A percentile compares a stretch with the other conserved stretches of the same genome.
phyloP scores from a whole-genome alignment of 768 basidiomycete species.

The Russula compacta region DNA sequence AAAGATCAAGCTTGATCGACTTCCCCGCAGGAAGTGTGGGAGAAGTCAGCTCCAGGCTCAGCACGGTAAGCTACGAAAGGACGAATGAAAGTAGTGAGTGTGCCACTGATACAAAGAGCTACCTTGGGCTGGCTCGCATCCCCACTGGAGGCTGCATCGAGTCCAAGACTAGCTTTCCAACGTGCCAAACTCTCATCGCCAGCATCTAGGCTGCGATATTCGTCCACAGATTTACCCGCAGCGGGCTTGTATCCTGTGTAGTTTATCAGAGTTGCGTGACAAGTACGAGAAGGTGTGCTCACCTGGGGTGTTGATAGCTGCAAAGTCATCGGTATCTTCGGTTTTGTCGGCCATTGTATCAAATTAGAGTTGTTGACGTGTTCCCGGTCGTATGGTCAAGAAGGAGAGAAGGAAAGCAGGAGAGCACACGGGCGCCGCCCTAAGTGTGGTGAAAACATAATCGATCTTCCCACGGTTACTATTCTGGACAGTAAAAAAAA shows the following conservation, averaged over 20 bases:
- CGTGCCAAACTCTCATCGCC: constrained; percentile 88
- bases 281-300: not conserved
- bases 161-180: constrained; percentile 93
- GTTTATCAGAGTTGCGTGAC: not conserved
- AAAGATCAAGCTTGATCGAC: constrained; percentile 60
- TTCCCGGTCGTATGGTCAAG: not conserved
- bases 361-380: not conserved
- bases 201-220: constrained; percentile 79
- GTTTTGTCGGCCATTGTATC: constrained; percentile 27
- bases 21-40: constrained; percentile 51
- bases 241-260: constrained; percentile 63
- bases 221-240: constrained; percentile 63
- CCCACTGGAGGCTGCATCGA: constrained; percentile 40
- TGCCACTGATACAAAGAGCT: constrained; percentile 8
- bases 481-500: not conserved
- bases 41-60: constrained; percentile 76
- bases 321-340: constrained; percentile 66
- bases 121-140: constrained; percentile 60
- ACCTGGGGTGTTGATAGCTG: constrained; percentile 64
- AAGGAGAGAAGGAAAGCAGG: not conserved
- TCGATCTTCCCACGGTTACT: constrained; percentile 61
- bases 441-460: constrained; percentile 23
- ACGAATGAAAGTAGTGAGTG: not conserved
- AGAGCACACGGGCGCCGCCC: no score
- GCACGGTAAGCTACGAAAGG: constrained; percentile 49